Percentiles rank a stretch among this genome's conserved stretches.
phyloP scores from a whole-genome alignment of 805 yeast species.

The Suhomyces kilbournensis region DNA sequence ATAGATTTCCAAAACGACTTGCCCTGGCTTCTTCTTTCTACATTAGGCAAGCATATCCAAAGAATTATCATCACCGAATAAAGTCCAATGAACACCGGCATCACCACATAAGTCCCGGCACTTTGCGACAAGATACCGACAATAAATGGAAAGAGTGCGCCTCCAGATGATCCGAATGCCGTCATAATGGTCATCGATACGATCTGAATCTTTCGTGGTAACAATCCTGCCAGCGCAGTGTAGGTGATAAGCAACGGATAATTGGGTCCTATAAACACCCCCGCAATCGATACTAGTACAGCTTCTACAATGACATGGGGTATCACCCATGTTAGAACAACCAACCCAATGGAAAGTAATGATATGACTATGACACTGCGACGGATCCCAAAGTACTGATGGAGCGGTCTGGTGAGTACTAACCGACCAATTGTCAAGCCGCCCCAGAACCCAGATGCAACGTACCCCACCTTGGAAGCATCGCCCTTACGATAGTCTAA shows the following conservation, averaged over 20 bases:
- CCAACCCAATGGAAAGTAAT: constrained; percentile 33
- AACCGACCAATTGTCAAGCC: constrained; percentile 68
- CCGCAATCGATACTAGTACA: constrained; percentile 47
- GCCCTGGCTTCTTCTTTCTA: constrained; percentile 13
- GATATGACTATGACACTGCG: constrained; percentile 39
- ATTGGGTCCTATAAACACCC: constrained; percentile 64
- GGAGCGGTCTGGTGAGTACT: constrained; percentile 40
- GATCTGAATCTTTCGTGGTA: constrained; percentile 52
- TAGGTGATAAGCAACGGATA: constrained; percentile 53
- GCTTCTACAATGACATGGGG: constrained; percentile 45
- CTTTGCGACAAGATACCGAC: constrained; percentile 49
- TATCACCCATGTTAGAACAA: constrained; percentile 48
- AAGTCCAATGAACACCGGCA: constrained; percentile 45
- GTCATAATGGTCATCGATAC: constrained; percentile 50
- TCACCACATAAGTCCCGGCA: constrained; percentile 46
- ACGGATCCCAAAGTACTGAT: constrained; percentile 42
- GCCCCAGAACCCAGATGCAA: constrained; percentile 69
- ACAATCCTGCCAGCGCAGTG: constrained; percentile 32
- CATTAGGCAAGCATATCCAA: constrained; percentile 44
- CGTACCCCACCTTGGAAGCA: constrained; percentile 51
- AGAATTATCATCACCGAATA: constrained; percentile 29
- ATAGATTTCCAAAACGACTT: constrained; percentile 16
- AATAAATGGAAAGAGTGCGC: constrained; percentile 53
- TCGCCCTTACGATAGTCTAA: constrained; percentile 51
- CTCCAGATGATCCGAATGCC: constrained; percentile 57